Conservation (phyloP, 2,329 filamentous ascomycete genomes). For the Penicillium sclerotigenum region DNA sequence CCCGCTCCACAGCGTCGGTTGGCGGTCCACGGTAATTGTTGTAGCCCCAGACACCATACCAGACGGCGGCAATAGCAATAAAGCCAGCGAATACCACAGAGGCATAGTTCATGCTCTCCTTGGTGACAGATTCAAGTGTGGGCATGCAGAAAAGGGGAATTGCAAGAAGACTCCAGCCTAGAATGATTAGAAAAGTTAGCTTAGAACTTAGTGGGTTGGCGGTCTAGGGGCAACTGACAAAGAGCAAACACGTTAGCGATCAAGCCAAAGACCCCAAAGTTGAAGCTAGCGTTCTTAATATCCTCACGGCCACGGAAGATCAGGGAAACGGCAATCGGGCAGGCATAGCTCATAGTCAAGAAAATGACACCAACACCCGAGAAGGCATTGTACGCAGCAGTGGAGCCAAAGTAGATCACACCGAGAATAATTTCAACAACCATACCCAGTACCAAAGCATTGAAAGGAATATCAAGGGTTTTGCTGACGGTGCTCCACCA, state of each 20-base stretch:
- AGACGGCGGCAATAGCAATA: conserved; percentile 57
- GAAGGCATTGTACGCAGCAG: conserved; percentile 75
- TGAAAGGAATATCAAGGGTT: conserved; percentile 65
- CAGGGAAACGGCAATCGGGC: conserved; percentile 64
- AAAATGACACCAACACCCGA: conserved; percentile 77
- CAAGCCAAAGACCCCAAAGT: conserved; percentile 60
- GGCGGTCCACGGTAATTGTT: conserved; percentile 50
- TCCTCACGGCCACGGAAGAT: conserved; percentile 56
- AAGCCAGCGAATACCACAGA: conserved; percentile 70
- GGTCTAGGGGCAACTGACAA: conserved; percentile 49
- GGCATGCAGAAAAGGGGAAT: conserved; percentile 64
- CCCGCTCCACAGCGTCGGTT: conserved; percentile 25
- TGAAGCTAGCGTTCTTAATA: conserved; percentile 44
- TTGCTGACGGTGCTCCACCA: conserved; percentile 64
- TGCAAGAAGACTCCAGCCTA: conserved; percentile 61
- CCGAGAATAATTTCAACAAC: conserved; percentile 67
- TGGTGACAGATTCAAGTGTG: conserved; percentile 58
- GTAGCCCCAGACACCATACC: conserved; percentile 69
- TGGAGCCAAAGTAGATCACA: conserved; percentile 74
- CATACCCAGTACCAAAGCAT: conserved; percentile 65
- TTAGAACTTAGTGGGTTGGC: no score
- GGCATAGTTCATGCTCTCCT: conserved; percentile 67
- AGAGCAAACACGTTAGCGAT: conserved; percentile 64
- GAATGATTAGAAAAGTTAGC: no score
- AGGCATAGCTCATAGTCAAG: conserved; percentile 66